Evolutionary conservation across 176 grass and related monocot species (phyloP).

Genomic region (Eragrostis nindensis): DNA sequence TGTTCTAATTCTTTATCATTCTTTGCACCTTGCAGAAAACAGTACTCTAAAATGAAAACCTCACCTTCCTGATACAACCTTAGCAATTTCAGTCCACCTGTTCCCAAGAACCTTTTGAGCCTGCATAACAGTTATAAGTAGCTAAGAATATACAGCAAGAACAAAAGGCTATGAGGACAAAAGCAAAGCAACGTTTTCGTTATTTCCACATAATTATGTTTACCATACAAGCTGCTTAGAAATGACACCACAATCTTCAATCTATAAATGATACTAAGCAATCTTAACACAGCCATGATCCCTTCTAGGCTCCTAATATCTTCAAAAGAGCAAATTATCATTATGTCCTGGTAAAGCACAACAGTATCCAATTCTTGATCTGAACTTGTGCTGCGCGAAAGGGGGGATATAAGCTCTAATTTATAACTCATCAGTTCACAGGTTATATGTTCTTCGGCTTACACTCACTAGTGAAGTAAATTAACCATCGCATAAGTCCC

Average conservation of each 20-base stretch:
- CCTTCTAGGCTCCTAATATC: constrained; percentile 3
- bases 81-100: constrained; percentile 98
- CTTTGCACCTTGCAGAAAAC: constrained; percentile 11
- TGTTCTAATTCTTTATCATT: neutral
- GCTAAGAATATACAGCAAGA: constrained; percentile 28
- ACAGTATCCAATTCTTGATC: neutral
- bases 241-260: constrained; percentile 1
- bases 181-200: neutral
- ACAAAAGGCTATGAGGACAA: neutral
- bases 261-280: neutral
- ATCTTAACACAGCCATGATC: neutral
- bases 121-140: constrained; percentile 52
- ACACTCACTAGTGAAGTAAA: neutral
- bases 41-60: constrained; percentile 35
- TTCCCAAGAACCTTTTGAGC: constrained; percentile 95
- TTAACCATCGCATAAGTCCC: neutral
- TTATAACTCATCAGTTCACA: neutral
- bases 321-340: constrained; percentile 18
- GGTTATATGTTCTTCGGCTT: neutral
- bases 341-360: constrained; percentile 9
- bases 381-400: neutral
- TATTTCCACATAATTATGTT: constrained; percentile 21
- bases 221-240: constrained; percentile 6
- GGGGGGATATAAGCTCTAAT: constrained; percentile 8
- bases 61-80: constrained; percentile 93